phyloP scores from a whole-genome alignment of 2,329 filamentous ascomycete genomes.

The Colletotrichum spaethianum region DNA sequence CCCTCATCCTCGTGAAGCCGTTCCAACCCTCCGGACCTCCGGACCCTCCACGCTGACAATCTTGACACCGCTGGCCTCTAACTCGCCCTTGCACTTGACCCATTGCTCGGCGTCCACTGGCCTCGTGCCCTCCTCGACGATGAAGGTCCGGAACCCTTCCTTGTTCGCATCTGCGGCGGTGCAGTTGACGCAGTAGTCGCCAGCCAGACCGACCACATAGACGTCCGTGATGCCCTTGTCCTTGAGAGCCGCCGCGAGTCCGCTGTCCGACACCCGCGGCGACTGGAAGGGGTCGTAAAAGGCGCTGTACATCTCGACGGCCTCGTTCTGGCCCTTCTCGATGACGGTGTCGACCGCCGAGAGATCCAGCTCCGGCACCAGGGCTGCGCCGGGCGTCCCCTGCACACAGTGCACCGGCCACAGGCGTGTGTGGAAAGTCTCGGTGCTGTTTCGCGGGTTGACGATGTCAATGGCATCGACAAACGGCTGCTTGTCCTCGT shows the following conservation, averaged over 20 bases:
- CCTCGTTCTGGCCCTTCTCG: conserved; percentile 81
- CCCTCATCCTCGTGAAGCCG: conserved; percentile 27
- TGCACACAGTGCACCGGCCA: conserved; percentile 96
- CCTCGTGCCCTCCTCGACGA: conserved; percentile 84
- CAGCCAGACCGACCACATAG: conserved; percentile 87
- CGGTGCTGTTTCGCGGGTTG: conserved; percentile 75
- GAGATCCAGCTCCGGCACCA: conserved; percentile 80
- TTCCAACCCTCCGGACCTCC: conserved; percentile 67
- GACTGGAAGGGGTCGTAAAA: conserved; percentile 85
- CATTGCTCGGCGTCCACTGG: conserved; percentile 77
- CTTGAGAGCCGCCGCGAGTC: conserved; percentile 72
- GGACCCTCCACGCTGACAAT: conserved; percentile 71
- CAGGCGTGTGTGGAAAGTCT: conserved; percentile 77
- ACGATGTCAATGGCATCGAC: conserved; percentile 73
- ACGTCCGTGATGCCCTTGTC: conserved; percentile 79
- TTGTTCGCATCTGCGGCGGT: conserved; percentile 84
- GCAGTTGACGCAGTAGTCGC: conserved; percentile 88
- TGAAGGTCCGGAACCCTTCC: conserved; percentile 82
- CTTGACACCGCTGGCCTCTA: conserved; percentile 72
- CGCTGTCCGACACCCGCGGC: conserved; percentile 72
- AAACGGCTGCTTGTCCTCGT: conserved; percentile 78
- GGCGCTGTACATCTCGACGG: conserved; percentile 94
- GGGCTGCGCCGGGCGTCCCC: conserved; percentile 77
- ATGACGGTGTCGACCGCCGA: conserved; percentile 75
- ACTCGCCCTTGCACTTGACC: conserved; percentile 66